phyloP scores from a whole-genome alignment of 108 stramenopile species.

The Poteriospumella lacustris region DNA sequence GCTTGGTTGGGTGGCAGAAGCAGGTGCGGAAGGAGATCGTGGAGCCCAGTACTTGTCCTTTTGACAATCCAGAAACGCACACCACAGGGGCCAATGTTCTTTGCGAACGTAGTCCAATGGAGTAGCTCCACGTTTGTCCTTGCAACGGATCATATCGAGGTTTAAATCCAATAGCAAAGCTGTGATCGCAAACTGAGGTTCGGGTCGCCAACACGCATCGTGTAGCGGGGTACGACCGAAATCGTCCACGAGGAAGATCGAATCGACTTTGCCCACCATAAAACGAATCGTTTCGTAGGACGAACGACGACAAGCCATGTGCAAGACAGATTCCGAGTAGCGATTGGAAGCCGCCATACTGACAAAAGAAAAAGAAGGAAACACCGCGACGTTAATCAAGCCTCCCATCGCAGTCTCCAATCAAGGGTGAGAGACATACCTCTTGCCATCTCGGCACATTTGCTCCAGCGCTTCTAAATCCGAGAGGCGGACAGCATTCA shows the following conservation, averaged over 20 bases:
- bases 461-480: constrained; percentile 49
- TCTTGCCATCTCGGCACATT: constrained; percentile 61
- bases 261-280: constrained; percentile 41
- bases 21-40: no score
- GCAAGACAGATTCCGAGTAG: constrained; percentile 35
- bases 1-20: no score
- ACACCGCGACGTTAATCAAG: no score
- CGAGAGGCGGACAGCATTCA: constrained; percentile 64
- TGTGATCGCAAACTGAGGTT: constrained; percentile 39
- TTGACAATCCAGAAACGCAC: constrained; percentile 53
- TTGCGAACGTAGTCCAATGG: constrained; percentile 66
- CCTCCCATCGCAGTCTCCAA: no score
- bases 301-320: constrained; percentile 22
- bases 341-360: constrained; percentile 78
- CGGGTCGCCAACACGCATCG: constrained; percentile 47
- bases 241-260: constrained; percentile 38
- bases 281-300: constrained; percentile 27
- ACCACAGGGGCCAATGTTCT: constrained; percentile 60
- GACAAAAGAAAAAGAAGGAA: no score
- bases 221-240: constrained; percentile 44
- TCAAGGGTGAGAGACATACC: no score
- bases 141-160: constrained; percentile 55
- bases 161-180: constrained; percentile 50
- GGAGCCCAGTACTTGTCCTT: constrained; percentile 58
- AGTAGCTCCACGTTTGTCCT: constrained; percentile 65